Conservation (phyloP, 2,329 filamentous ascomycete genomes). For the Aplosporella prunicola region DNA sequence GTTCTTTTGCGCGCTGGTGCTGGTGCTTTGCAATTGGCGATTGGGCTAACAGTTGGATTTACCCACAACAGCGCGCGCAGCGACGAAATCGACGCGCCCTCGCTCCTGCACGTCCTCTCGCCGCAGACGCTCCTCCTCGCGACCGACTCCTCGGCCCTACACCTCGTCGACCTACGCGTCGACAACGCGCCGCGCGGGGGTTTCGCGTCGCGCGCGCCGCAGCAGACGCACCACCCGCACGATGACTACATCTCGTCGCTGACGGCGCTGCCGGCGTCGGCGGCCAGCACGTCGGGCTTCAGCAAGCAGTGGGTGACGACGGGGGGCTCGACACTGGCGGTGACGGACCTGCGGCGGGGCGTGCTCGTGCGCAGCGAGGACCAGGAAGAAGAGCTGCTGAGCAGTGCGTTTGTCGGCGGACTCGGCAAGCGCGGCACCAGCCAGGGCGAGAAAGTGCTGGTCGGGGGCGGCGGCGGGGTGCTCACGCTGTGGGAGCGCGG, state of each 20-base stretch:
- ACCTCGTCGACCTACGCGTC: constrained; percentile 74
- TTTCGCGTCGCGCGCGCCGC: constrained; percentile 51
- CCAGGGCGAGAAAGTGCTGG: constrained; percentile 66
- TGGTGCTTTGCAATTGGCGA: too few species aligned
- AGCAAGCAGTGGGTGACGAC: constrained; percentile 94
- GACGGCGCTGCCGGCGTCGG: constrained; percentile 68
- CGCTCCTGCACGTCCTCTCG: constrained; percentile 72
- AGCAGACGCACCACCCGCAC: constrained; percentile 77
- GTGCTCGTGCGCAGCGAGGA: constrained; percentile 85
- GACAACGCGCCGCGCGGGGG: constrained; percentile 20
- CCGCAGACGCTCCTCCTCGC: constrained; percentile 81
- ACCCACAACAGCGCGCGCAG: constrained; percentile 24
- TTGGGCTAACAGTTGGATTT: background rate
- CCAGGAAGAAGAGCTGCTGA: constrained; percentile 88
- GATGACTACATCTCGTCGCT: constrained; percentile 88
- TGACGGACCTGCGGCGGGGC: constrained; percentile 79
- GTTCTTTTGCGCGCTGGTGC: too few species aligned
- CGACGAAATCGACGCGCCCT: constrained; percentile 57
- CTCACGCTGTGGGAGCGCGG: constrained; percentile 91
- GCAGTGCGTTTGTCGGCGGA: constrained; percentile 67
- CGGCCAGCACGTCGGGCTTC: constrained; percentile 76
- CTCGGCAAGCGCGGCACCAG: constrained; percentile 59
- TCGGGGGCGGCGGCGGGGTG: constrained; percentile 70
- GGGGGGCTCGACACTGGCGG: constrained; percentile 79
- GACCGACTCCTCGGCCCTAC: constrained; percentile 81